phyloP scores from a whole-genome alignment of 345 rosid species.

The Mangifera indica region DNA sequence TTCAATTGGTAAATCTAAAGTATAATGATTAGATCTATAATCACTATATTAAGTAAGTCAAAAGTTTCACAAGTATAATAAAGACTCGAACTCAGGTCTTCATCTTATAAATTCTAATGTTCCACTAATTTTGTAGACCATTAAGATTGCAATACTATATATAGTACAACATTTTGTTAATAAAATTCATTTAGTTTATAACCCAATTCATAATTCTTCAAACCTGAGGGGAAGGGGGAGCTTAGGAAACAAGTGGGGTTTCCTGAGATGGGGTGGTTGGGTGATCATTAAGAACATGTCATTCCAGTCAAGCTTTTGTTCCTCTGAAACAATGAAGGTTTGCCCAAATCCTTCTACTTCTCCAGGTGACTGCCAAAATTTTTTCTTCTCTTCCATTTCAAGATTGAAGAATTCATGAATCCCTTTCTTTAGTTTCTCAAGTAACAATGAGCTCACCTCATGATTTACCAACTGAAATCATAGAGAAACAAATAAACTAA shows the following conservation, averaged over 20 bases:
- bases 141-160: too few relatives aligned
- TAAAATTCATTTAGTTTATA: too few relatives aligned
- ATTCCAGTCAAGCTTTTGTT: constrained; percentile 35
- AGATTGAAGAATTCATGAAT: constrained; percentile 29
- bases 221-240: constrained; percentile 32
- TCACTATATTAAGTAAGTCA: too few relatives aligned
- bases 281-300: constrained; percentile 29
- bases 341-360: constrained; percentile 37
- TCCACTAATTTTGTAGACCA: too few relatives aligned
- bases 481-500: background rate
- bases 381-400: constrained; percentile 32
- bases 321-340: constrained; percentile 21
- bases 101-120: too few relatives aligned
- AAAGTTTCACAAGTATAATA: too few relatives aligned
- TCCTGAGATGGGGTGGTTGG: constrained; percentile 24
- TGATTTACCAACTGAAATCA: constrained; percentile 20
- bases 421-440: constrained; percentile 22
- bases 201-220: too few relatives aligned
- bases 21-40: too few relatives aligned
- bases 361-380: constrained; percentile 26
- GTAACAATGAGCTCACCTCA: constrained; percentile 14
- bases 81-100: too few relatives aligned
- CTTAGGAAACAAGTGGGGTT: constrained; percentile 27
- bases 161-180: too few relatives aligned
- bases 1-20: too few relatives aligned